Base-by-base conservation (phyloP, 208 protist genomes). In the Jaenimonas drosophilae region DNA sequence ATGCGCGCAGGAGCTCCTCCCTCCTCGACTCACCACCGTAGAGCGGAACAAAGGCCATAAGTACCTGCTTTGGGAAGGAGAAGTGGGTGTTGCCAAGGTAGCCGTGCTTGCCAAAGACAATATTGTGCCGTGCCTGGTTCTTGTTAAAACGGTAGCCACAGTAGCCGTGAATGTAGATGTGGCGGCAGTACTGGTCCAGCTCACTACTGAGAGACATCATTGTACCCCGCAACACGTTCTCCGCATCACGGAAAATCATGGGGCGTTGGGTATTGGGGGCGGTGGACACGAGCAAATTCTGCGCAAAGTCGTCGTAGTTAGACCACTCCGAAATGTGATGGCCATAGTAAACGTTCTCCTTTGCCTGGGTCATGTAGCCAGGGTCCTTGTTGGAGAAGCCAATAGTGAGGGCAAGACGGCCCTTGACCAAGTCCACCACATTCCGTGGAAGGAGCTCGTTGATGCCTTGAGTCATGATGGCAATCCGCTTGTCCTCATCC, bases 121-220 rank as follows among this genome's bases (percentile, higher is more conserved):
- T 79, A 54, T 90, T 88, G 60, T 94, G 86, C 29, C 77, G 74
- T 6, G 80, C 54, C 51, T 94, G 81, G 32, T 74, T 73, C 54
- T 69, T 80, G 59, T 82, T 91, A 59, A 82, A 86, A 2, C 52
- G 59, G 46, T 82, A 77, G 1, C 86, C 86, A 2, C 57, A 53
- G 47, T 89, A 91, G 49, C 86, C 78, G 68, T 94, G 81, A 56
- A 94, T 88, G 61, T 89, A 88, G 23, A 94, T 53, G 48, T 94
- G 86, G 2, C 86, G 74, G 50, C 80, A 90, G 64, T 86, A 87
- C 60, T 88, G 82, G 39, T 94, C 86, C 19, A 94, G 59, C 61
- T 94, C 81, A 45, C 76, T 85, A 43, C 76, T 88, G 26, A 90
- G 66, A 17, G 80, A 90, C 80, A 89, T 85, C 78, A 88, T 86